Evolutionary conservation across 163 green algal genomes (phyloP).

Genomic region (Chlamydomonas reinhardtii): DNA sequence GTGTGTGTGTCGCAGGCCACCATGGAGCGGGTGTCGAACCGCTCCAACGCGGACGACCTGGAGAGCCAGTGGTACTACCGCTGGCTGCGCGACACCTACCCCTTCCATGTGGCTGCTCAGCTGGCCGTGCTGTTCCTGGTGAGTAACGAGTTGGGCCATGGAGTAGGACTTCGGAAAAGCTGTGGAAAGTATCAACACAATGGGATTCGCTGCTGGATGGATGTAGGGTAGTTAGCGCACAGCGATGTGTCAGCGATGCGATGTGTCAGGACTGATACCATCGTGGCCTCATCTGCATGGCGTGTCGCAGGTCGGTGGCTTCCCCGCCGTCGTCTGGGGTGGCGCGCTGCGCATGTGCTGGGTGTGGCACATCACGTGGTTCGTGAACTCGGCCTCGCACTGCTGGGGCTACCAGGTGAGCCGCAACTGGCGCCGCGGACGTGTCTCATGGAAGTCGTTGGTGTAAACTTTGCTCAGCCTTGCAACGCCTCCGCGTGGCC

Average conservation of each 20-base stretch:
- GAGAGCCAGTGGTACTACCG: constrained; percentile 87
- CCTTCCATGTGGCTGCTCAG: constrained; percentile 87
- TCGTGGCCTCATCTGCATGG: too few species aligned
- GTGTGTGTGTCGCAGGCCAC: constrained; percentile 82
- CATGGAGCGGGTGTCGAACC: constrained; percentile 83
- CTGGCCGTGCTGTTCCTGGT: constrained; percentile 85
- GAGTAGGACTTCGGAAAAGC: too few species aligned
- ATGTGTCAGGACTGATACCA: too few species aligned
- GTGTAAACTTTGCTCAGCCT: too few species aligned
- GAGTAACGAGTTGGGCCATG: too few species aligned
- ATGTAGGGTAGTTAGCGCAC: too few species aligned
- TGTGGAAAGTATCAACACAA: too few species aligned
- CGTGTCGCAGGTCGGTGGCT: constrained; percentile 29
- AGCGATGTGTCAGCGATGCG: too few species aligned
- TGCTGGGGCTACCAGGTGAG: constrained; percentile 91
- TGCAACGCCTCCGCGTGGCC: too few species aligned
- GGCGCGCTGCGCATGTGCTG: constrained; percentile 91
- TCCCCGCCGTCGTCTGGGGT: constrained; percentile 87
- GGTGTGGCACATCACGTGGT: constrained; percentile 99
- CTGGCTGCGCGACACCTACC: constrained; percentile 80
- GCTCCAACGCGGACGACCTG: constrained; percentile 91
- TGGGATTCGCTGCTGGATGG: too few species aligned
- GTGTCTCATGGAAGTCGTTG: too few species aligned
- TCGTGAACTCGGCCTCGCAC: constrained; percentile 97
- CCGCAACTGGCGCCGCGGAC: too few species aligned